A percentile compares a stretch with the other conserved stretches of the same genome.
Conservation (phyloP, 2,329 filamentous ascomycete species). For the Knufia fluminis region DNA sequence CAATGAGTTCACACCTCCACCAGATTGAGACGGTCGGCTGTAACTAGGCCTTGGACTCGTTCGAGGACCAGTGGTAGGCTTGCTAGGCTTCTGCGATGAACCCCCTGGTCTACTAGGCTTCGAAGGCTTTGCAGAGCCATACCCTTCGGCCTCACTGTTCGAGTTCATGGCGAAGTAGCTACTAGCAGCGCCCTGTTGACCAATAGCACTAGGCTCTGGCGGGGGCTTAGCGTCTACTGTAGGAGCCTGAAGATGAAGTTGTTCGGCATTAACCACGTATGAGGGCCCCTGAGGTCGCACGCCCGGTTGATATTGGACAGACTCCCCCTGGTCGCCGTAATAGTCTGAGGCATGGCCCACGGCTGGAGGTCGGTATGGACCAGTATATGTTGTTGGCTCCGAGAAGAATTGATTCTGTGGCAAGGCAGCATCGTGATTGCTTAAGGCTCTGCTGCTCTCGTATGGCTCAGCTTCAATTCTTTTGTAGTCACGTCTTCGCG, state of each 20-base stretch:
- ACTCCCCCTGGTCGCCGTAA: constrained; percentile 54
- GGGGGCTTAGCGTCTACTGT: constrained; percentile 44
- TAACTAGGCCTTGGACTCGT: constrained; percentile 17
- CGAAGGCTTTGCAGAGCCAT: constrained; percentile 23
- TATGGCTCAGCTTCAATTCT: constrained; percentile 12
- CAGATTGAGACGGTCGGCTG: neutral
- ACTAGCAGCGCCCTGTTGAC: constrained; percentile 45
- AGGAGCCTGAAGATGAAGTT: constrained; percentile 49
- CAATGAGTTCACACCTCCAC: neutral
- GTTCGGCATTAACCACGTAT: constrained; percentile 43
- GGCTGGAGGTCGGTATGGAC: constrained; percentile 37
- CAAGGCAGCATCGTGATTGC: constrained; percentile 39
- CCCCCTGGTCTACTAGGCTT: constrained; percentile 32
- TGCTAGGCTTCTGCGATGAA: constrained; percentile 10
- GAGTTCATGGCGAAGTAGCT: constrained; percentile 42
- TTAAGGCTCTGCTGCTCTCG: constrained; percentile 14
- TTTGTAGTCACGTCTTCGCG: constrained; percentile 21
- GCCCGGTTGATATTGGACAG: constrained; percentile 51
- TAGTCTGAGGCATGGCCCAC: constrained; percentile 50
- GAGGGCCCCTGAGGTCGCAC: constrained; percentile 44
- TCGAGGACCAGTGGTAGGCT: constrained; percentile 20
- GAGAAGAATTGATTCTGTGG: constrained; percentile 49
- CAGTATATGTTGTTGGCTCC: constrained; percentile 39
- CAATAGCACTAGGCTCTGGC: constrained; percentile 48
- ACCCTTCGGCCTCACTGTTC: constrained; percentile 17